Percentiles rank a stretch among this genome's conserved stretches.
Evolutionary conservation across 306 rosid genomes (phyloP).

Genomic region (Sindora glabra): DNA sequence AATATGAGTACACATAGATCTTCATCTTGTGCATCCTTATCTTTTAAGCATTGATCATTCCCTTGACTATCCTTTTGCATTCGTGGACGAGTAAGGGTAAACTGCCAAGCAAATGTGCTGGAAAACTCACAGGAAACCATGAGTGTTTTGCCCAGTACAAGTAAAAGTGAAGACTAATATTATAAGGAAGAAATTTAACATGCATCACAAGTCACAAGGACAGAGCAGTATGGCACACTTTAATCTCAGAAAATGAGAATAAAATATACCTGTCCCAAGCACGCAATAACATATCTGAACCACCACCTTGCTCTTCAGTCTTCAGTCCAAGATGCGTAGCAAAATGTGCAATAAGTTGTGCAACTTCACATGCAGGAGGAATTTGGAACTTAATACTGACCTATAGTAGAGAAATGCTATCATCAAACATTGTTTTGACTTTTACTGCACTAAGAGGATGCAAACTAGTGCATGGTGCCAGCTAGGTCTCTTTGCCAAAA

Average conservation of each 20-base stretch:
- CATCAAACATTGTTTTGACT: conserved; percentile 13
- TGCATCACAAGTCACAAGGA: background rate
- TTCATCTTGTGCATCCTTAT: conserved; percentile 28
- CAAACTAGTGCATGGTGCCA: background rate
- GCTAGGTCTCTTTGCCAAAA: background rate
- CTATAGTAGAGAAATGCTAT: conserved; percentile 29
- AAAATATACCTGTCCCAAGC: conserved; percentile 76
- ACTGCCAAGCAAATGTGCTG: conserved; percentile 87
- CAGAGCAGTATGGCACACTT: background rate
- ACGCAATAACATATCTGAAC: conserved; percentile 62
- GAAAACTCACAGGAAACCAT: conserved; percentile 15
- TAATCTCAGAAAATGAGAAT: conserved; percentile 1
- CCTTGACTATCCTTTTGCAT: conserved; percentile 32
- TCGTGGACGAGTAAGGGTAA: conserved; percentile 47
- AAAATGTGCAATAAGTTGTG: conserved; percentile 67
- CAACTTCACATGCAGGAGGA: conserved; percentile 65
- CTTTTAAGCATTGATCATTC: conserved; percentile 20
- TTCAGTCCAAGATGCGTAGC: conserved; percentile 65
- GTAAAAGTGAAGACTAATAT: background rate
- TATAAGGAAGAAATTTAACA: background rate
- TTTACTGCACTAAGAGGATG: background rate
- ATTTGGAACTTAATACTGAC: conserved; percentile 61
- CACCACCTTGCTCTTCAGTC: conserved; percentile 55
- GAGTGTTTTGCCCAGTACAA: conserved; percentile 6
- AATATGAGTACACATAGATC: conserved; percentile 59